Percentiles rank a stretch among this genome's conserved stretches.
Conservation (phyloP, 768 basidiomycete genomes). For the Chalciporus sphaerocephalus region DNA sequence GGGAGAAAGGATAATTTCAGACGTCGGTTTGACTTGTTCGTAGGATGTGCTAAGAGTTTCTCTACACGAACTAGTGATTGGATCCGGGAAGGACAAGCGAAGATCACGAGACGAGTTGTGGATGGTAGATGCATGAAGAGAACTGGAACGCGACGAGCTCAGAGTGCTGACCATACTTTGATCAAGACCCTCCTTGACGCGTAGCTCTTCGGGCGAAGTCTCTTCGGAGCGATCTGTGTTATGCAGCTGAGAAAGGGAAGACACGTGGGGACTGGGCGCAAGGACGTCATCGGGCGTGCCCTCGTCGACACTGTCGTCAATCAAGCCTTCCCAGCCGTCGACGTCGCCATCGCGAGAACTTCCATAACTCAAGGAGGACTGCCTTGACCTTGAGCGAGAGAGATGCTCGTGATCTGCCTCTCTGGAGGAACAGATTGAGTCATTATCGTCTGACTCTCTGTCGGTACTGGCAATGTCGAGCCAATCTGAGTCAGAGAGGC, state of each 20-base stretch:
- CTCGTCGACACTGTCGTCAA: conserved; percentile 59
- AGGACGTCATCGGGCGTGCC: conserved; percentile 25
- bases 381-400: conserved; percentile 54
- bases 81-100: conserved; percentile 79
- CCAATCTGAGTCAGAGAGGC: conserved; percentile 78
- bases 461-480: conserved; percentile 70
- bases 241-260: conserved; percentile 20
- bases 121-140: conserved; percentile 48
- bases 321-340: conserved; percentile 76
- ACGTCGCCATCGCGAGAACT: conserved; percentile 68
- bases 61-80: conserved; percentile 66
- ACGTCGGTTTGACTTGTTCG: conserved; percentile 44
- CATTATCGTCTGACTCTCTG: conserved; percentile 62
- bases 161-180: conserved; percentile 82
- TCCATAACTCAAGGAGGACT: conserved; percentile 64
- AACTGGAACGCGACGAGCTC: conserved; percentile 66
- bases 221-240: conserved; percentile 27
- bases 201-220: conserved; percentile 55
- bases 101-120: conserved; percentile 69
- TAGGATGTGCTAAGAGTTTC: conserved; percentile 55
- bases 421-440: conserved; percentile 53
- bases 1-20: conserved; percentile 29
- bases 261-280: conserved; percentile 22
- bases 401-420: conserved; percentile 59
- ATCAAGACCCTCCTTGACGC: conserved; percentile 70